These are phyloP conservation scores for Sporothrix brunneoviolacea DNA, from an alignment of 2,329 filamentous ascomycete genomes.

Conservation along the genomic window DNA sequence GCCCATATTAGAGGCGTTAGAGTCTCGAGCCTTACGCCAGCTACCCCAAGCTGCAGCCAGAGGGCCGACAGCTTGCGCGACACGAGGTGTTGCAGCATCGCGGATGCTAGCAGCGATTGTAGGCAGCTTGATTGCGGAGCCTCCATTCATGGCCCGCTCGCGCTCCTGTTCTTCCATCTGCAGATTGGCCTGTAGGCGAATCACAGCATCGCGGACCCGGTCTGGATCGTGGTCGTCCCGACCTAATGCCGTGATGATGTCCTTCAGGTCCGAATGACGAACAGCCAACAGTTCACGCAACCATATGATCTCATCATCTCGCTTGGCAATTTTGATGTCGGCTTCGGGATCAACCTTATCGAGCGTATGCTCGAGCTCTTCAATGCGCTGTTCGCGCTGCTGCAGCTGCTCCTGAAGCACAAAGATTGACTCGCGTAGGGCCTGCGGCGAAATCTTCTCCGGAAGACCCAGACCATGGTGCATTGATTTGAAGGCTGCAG, in stretches of 20 bases:
- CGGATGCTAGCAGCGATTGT: constrained; percentile 62
- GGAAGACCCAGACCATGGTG: constrained; percentile 49
- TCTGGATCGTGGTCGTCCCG: constrained; percentile 70
- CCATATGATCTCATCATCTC: constrained; percentile 92
- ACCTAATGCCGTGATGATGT: constrained; percentile 77
- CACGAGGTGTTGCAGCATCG: constrained; percentile 71
- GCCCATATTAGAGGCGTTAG: constrained; percentile 21
- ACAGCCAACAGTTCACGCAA: constrained; percentile 88
- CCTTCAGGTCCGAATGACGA: constrained; percentile 82
- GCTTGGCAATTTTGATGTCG: constrained; percentile 76
- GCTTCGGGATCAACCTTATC: constrained; percentile 68
- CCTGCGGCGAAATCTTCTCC: constrained; percentile 89
- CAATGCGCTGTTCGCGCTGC: constrained; percentile 83
- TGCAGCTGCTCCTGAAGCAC: constrained; percentile 96
- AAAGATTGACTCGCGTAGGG: constrained; percentile 89
- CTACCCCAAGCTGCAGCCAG: constrained; percentile 91
- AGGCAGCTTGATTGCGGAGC: constrained; percentile 60
- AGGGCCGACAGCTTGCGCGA: constrained; percentile 72
- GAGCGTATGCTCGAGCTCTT: constrained; percentile 71
- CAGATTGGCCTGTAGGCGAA: constrained; percentile 85
- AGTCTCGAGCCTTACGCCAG: constrained; percentile 69
- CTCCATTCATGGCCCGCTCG: constrained; percentile 71
- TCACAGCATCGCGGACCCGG: constrained; percentile 80
- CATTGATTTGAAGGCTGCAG: constrained; percentile 27
- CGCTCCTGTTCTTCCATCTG: constrained; percentile 98